A percentile compares a stretch with the other conserved stretches of the same genome.
Evolutionary conservation across 805 yeast species (phyloP).

Genomic region (Millerago galiae): DNA sequence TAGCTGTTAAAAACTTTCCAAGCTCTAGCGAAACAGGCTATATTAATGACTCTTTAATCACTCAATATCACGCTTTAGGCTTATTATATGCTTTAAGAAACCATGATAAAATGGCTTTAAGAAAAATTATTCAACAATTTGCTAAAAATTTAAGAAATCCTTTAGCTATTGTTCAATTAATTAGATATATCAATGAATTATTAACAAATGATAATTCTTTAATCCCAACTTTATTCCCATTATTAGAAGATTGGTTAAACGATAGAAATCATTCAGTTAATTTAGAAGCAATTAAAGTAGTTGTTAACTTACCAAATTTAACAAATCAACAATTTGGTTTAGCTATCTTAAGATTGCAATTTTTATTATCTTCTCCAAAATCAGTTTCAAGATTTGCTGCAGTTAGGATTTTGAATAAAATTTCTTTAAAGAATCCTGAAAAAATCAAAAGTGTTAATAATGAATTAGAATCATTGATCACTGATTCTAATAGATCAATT

Average conservation of each 20-base stretch:
- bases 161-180: conserved; percentile 77
- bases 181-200: conserved; percentile 72
- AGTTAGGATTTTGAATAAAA: conserved; percentile 78
- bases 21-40: conserved; percentile 32
- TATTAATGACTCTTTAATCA: conserved; percentile 69
- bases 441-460: conserved; percentile 71
- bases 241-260: conserved; percentile 63
- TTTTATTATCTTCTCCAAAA: conserved; percentile 78
- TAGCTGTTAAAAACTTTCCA: conserved; percentile 40
- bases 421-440: conserved; percentile 77
- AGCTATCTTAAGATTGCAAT: conserved; percentile 70
- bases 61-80: conserved; percentile 95
- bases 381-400: conserved; percentile 90
- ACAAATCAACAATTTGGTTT: conserved; percentile 58
- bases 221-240: conserved; percentile 48
- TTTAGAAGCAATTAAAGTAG: conserved; percentile 78
- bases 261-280: conserved; percentile 86
- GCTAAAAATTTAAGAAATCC: conserved; percentile 65
- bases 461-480: conserved; percentile 81
- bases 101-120: conserved; percentile 89
- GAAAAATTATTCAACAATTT: conserved; percentile 82
- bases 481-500: conserved; percentile 83
- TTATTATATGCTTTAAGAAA: conserved; percentile 79
- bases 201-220: conserved; percentile 66
- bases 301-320: conserved; percentile 32